Percentiles rank a stretch among this genome's conserved stretches.
These are phyloP conservation scores for Rubroshorea leprosula DNA, from an alignment of 345 rosid species.

Conservation along the genomic window DNA sequence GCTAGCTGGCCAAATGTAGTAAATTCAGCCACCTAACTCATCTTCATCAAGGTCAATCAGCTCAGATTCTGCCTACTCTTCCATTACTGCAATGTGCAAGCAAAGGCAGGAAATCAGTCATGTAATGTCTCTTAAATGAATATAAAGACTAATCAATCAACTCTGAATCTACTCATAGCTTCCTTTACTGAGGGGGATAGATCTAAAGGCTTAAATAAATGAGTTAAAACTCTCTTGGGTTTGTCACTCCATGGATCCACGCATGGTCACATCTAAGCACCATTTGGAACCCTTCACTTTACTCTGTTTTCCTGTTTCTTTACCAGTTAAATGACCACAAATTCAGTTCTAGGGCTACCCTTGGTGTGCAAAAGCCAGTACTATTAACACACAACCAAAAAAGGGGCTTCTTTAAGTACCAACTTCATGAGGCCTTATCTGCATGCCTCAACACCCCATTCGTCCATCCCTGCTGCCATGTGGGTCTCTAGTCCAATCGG, in stretches of 20 bases:
- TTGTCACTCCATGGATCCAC: slow-evolving; percentile 21
- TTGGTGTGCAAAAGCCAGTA: slow-evolving; percentile 17
- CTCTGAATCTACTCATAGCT: not conserved
- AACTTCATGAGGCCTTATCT: not conserved
- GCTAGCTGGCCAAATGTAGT: slow-evolving; percentile 3
- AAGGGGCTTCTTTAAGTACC: slow-evolving; percentile 11
- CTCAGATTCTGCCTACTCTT: slow-evolving; percentile 1
- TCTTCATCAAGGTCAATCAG: not conserved
- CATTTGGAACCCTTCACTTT: slow-evolving; percentile 1
- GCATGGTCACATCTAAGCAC: slow-evolving; percentile 26
- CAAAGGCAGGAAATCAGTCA: not conserved
- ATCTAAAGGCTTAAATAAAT: slow-evolving; percentile 6
- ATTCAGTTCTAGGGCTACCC: slow-evolving; percentile 17
- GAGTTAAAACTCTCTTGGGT: slow-evolving; percentile 16
- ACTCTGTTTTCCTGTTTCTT: slow-evolving; percentile 14
- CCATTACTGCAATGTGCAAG: slow-evolving; percentile 5
- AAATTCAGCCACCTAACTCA: slow-evolving; percentile 21
- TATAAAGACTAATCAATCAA: not conserved
- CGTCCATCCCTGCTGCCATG: slow-evolving; percentile 26
- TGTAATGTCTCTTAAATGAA: slow-evolving; percentile 10
- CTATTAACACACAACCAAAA: slow-evolving; percentile 8
- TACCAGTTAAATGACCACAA: slow-evolving; percentile 3
- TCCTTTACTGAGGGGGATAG: slow-evolving; percentile 16
- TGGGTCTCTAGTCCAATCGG: slow-evolving; percentile 24
- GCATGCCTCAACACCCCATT: slow-evolving; percentile 16